Evolutionary conservation across 192 early-diverging fungal genomes (phyloP), one percentile per base, ranked within the genome.

Genomic region (Coemansia sp.): DNA sequence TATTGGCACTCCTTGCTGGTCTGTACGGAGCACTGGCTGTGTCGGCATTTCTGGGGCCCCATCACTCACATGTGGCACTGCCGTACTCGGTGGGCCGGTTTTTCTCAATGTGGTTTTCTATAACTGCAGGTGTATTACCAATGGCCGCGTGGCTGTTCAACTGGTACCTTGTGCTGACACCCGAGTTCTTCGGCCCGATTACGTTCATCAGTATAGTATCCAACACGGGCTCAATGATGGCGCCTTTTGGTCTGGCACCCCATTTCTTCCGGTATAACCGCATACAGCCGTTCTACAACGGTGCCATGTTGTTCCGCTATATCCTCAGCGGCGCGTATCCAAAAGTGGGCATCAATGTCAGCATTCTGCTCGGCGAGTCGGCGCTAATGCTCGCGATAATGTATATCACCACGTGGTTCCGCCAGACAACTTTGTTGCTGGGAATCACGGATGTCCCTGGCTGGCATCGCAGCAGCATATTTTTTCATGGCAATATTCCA

Each of bases 261-360:
- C 12, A 47, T 0, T 83, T 79, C 52, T 83, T 64, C 56, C 71
- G 67, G 10, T 63, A 63, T 50, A 50, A 73, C 38, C 74, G 73
- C 18, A 65, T 71, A 22, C 64, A 78, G 59, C 82, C 82, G 1
- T 83, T 81, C 57, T 65, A 68, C 44, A 83, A 83, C 30, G 82
- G 72, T 6, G 60, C 77, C 4, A 69, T 69, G 40, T 64, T 81
- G n/a, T 60, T 58, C 10, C 58, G 69, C 0, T 67, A 62, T 42
- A 54, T 81, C 5, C 60, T 76, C 14, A 81, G 71, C 58, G 79
- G 75, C 24, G 70, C 62, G 1, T 79, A 73, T 40, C 68, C 77
- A 2, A 56, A 56, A 5, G 33, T 81, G 10, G 68, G 48, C 9
- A 60, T 58, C 43, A 78, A 78, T 22, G 11, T 81, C 9, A 69